Evolutionary conservation across 1,284 basidiomycete species (phyloP), one percentile per base, ranked within the genome.

Genomic region (Apiotrichum domesticum): DNA sequence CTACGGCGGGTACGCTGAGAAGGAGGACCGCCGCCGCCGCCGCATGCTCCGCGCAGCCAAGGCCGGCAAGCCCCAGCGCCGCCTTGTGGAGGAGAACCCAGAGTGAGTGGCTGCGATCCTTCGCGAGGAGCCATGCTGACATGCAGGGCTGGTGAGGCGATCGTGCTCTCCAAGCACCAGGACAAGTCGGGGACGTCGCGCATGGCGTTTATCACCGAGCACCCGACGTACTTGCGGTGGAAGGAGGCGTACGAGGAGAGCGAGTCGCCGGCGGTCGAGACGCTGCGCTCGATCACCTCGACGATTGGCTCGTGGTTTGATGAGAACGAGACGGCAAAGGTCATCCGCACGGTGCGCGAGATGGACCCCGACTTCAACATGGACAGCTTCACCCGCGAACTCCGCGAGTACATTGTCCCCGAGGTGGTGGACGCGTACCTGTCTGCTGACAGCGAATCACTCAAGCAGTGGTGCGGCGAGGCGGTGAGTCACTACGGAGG

Each of bases 361-460:
- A 79, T 96, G 67, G 96, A 99, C 73, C 91, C 95, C 4, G 76
- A 78, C 13, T 99, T 97, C 78, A 86, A 83, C 53, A 83, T 88
- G 67, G 94, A 97, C 72, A 76, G 78, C 21, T 98, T 97, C 72
- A 87, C 92, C 69, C 82, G 87, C 56, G 96, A 98, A 71, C 75
- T 98, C 62, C 80, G 95, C 63, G 96, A 98, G 77, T 99, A 98
- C 72, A 95, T 99, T 61, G 84, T 98, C 2, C 96, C 96, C 0
- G 96, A 99, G 73, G 84, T 99, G 6, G 90, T 99, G 7, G 96
- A 99, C 72, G 92, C 93, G 21, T 98, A 96, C 74, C 78, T 98
- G 64, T 86, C 83, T 53, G 93, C 90, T 9, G 94, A 97, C 69
- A 83, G 86, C 67, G 88, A 92, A 69, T 80, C 87, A 6, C 79